These are phyloP conservation scores for Serendipita vermifera DNA, from an alignment of 768 basidiomycete genomes.

Conservation along the genomic window DNA sequence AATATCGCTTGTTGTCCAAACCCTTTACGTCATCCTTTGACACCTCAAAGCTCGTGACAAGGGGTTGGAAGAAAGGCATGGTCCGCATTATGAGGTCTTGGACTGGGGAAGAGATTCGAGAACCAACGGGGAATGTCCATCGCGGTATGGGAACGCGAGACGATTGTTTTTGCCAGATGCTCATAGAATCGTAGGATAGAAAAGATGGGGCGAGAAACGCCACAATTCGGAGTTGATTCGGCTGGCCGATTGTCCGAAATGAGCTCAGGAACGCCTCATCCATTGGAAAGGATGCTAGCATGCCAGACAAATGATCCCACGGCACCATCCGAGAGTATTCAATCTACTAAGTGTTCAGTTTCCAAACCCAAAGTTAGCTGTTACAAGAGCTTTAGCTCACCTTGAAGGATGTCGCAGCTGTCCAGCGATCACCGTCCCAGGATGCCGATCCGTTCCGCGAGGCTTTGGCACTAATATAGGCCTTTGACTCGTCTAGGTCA, in stretches of 20 bases:
- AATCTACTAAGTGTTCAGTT: too few species aligned
- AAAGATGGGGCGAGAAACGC: constrained; percentile 1
- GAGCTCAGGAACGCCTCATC: not conserved
- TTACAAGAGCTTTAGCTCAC: too few species aligned
- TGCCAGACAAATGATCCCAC: constrained; percentile 1
- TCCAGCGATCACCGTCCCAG: not conserved
- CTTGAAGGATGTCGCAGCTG: constrained; percentile 1
- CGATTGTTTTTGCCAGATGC: too few species aligned
- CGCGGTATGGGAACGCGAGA: not conserved
- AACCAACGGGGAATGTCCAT: constrained; percentile 2
- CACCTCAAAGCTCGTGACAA: not conserved
- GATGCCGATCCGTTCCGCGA: not conserved
- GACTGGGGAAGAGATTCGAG: not conserved
- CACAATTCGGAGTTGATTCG: constrained; percentile 2
- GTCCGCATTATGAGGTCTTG: not conserved
- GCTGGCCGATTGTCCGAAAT: not conserved
- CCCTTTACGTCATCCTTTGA: not conserved
- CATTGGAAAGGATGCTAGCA: not conserved
- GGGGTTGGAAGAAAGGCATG: constrained; percentile 4
- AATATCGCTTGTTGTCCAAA: not conserved
- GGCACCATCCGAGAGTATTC: not conserved
- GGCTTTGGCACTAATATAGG: not conserved
- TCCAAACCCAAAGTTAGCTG: too few species aligned
- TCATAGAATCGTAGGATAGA: constrained; percentile 1
- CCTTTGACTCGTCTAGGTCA: not conserved